phyloP scores from a whole-genome alignment of 2,329 filamentous ascomycete genomes.

The Endoconidiophora laricicola region DNA sequence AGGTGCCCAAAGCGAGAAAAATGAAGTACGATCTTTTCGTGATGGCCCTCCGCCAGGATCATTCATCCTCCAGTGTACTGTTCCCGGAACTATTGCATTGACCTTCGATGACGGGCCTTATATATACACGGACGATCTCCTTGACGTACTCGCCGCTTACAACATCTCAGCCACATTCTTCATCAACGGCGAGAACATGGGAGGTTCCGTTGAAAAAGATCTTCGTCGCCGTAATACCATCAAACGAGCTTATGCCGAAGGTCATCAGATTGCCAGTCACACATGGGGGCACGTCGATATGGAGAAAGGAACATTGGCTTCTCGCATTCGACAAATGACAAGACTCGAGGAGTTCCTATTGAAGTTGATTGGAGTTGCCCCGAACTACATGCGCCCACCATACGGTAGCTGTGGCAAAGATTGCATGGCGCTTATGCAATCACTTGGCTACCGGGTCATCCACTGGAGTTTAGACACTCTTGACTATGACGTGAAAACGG shows the following conservation, averaged over 20 bases:
- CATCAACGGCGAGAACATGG: conserved; percentile 22
- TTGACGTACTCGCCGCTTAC: conserved; percentile 22
- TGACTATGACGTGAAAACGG: conserved; percentile 37
- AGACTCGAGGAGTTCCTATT: conserved; percentile 29
- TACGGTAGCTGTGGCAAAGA: conserved; percentile 26
- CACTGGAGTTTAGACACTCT: conserved; percentile 44
- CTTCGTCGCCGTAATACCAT: conserved; percentile 15
- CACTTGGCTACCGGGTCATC: conserved; percentile 37
- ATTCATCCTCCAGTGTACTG: conserved; percentile 17
- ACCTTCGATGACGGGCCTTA: conserved; percentile 33
- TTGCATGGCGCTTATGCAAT: conserved; percentile 21
- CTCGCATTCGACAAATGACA: conserved; percentile 24
- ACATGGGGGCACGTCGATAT: conserved; percentile 32
- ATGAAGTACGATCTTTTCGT: neutral
- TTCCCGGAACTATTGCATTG: conserved; percentile 24
- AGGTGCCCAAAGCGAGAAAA: neutral
- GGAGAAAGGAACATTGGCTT: conserved; percentile 20
- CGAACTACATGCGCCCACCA: conserved; percentile 29
- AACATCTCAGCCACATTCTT: conserved; percentile 24
- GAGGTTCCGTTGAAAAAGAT: conserved; percentile 16
- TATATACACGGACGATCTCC: conserved; percentile 24
- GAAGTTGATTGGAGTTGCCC: conserved; percentile 25
- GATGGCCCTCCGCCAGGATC: conserved; percentile 8
- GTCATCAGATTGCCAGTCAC: conserved; percentile 44
- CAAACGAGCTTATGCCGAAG: conserved; percentile 31